A percentile compares a stretch with the other conserved stretches of the same genome.
Evolutionary conservation across 441 rosid species (phyloP).

Genomic region (Pelargonium myrrhifolium): DNA sequence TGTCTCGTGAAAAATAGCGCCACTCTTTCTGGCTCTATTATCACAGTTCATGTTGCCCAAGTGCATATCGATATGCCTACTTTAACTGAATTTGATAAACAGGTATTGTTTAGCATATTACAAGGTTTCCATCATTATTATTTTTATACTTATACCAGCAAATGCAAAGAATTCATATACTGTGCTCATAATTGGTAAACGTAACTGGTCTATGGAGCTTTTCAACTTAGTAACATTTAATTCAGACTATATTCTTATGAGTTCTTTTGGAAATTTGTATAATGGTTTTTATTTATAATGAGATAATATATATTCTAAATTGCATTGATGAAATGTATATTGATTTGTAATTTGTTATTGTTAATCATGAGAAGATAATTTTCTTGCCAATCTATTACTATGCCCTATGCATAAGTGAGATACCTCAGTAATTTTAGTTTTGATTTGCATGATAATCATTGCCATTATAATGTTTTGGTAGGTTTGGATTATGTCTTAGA

Average conservation of each 20-base stretch:
- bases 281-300: background rate
- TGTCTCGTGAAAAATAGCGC: slow-evolving; percentile 24
- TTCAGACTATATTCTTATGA: background rate
- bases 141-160: background rate
- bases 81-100: slow-evolving; percentile 24
- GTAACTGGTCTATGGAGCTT: background rate
- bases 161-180: background rate
- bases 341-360: background rate
- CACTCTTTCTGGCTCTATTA: slow-evolving; percentile 22
- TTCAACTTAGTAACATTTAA: background rate
- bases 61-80: slow-evolving; percentile 22
- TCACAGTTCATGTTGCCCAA: slow-evolving; percentile 21
- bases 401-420: background rate
- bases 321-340: background rate
- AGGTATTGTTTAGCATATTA: slow-evolving; percentile 8
- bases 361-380: background rate
- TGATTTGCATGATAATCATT: background rate
- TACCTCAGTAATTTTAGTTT: background rate
- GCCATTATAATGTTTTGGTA: background rate
- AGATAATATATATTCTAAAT: background rate
- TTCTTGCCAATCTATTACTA: background rate
- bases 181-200: background rate
- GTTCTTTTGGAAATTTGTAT: background rate
- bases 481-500: slow-evolving; percentile 1
- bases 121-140: background rate